Evolutionary conservation across 2,329 filamentous ascomycete species (phyloP).

Genomic region (Epichloe baconii): DNA sequence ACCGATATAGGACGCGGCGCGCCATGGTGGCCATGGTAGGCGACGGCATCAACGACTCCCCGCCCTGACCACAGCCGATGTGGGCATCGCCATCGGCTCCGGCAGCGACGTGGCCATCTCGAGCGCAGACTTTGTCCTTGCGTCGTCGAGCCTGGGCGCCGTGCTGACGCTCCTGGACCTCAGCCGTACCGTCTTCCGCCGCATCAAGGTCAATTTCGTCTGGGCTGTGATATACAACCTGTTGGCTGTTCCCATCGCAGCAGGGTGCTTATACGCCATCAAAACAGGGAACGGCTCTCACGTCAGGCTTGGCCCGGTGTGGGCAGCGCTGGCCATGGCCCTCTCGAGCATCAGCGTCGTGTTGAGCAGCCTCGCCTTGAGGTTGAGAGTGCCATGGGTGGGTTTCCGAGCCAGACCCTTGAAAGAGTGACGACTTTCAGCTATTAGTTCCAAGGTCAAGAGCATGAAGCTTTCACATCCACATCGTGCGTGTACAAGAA

Average conservation of each 20-base stretch:
- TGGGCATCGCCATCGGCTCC: slow-evolving; percentile 72
- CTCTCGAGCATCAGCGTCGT: slow-evolving; percentile 84
- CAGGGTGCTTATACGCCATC: slow-evolving; percentile 59
- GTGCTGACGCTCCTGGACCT: slow-evolving; percentile 64
- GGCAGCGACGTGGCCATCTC: slow-evolving; percentile 77
- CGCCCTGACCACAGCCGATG: slow-evolving; percentile 65
- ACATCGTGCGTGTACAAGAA: no score
- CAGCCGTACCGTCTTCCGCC: slow-evolving; percentile 56
- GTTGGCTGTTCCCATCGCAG: slow-evolving; percentile 65
- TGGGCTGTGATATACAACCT: slow-evolving; percentile 81
- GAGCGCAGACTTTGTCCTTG: slow-evolving; percentile 69
- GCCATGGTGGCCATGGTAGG: slow-evolving; percentile 69
- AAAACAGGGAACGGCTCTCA: slow-evolving; percentile 34
- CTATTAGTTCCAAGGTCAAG: no score
- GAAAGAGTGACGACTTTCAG: neutral
- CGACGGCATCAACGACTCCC: slow-evolving; percentile 82
- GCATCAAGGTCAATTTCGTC: slow-evolving; percentile 73
- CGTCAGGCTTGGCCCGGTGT: slow-evolving; percentile 60
- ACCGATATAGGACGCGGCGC: slow-evolving; percentile 21
- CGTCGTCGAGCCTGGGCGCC: slow-evolving; percentile 55
- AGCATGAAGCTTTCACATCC: no score
- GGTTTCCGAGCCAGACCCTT: slow-evolving; percentile 25
- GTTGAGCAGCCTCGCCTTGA: slow-evolving; percentile 62
- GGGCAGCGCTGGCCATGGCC: slow-evolving; percentile 88
- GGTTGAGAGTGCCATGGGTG: slow-evolving; percentile 30